phyloP scores from a whole-genome alignment of 495 filamentous ascomycete genomes.

The Aspergillus homomorphus region DNA sequence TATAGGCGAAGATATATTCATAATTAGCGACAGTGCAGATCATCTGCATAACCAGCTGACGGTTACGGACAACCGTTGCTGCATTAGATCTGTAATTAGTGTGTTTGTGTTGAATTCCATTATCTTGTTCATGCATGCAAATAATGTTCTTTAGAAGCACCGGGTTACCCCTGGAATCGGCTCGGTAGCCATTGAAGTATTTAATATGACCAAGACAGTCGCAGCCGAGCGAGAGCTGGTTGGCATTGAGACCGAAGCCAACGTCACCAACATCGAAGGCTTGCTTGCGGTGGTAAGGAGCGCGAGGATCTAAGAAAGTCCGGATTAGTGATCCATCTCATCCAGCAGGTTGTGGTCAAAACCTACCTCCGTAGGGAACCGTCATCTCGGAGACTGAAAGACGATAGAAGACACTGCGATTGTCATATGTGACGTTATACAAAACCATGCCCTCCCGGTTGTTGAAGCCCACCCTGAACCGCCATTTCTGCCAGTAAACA shows the following conservation, averaged over 20 bases:
- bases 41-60: slow-evolving; percentile 66
- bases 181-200: slow-evolving; percentile 58
- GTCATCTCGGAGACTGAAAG: slow-evolving; percentile 73
- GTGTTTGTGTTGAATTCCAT: slow-evolving; percentile 63
- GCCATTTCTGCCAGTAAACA: slow-evolving; percentile 67
- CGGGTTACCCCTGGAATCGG: slow-evolving; percentile 54
- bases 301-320: slow-evolving; percentile 53
- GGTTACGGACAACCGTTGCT: slow-evolving; percentile 57
- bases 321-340: background rate
- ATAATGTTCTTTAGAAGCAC: slow-evolving; percentile 56
- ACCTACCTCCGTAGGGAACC: slow-evolving; percentile 52
- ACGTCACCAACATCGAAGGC: slow-evolving; percentile 70
- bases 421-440: slow-evolving; percentile 65
- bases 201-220: slow-evolving; percentile 67
- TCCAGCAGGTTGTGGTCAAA: background rate
- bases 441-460: slow-evolving; percentile 61
- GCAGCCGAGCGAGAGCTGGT: slow-evolving; percentile 64
- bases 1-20: slow-evolving; percentile 80
- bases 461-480: slow-evolving; percentile 64
- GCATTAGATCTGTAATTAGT: slow-evolving; percentile 63
- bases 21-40: slow-evolving; percentile 80
- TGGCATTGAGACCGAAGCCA: slow-evolving; percentile 63
- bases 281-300: slow-evolving; percentile 64
- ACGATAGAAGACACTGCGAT: slow-evolving; percentile 65
- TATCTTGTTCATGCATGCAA: slow-evolving; percentile 68